These are phyloP conservation scores for Yarrowia yakushimensis DNA, from an alignment of 805 yeast species.

Conservation along the genomic window DNA sequence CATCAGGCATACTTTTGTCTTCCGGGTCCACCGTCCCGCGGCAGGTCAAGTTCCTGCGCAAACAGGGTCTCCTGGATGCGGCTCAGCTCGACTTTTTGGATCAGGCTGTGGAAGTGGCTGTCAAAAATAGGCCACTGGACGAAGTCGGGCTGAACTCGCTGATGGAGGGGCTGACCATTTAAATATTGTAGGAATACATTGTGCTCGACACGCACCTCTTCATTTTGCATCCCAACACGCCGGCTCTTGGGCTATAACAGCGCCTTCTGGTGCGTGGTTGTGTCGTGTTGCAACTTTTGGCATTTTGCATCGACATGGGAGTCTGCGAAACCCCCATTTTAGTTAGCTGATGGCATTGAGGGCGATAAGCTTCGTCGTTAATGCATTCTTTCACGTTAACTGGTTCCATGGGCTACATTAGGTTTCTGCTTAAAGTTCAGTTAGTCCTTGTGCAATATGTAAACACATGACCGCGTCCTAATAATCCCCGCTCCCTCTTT, in stretches of 20 bases:
- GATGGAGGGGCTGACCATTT: constrained; percentile 2
- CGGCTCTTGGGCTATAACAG: background rate
- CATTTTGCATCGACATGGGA: constrained; percentile 1
- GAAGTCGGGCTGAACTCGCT: background rate
- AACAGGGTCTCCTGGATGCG: constrained; percentile 12
- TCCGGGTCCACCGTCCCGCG: constrained; percentile 21
- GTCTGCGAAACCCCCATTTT: constrained; percentile 13
- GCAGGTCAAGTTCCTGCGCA: constrained; percentile 9
- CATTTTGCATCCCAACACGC: background rate
- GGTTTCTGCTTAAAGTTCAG: constrained; percentile 4
- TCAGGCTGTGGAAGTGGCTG: constrained; percentile 15
- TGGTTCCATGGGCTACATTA: constrained; percentile 18
- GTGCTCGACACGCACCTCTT: background rate
- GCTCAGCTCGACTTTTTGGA: constrained; percentile 17
- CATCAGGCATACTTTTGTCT: constrained; percentile 6
- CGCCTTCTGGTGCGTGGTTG: background rate
- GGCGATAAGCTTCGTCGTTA: constrained; percentile 25
- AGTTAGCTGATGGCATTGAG: constrained; percentile 12
- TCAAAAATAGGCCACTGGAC: background rate
- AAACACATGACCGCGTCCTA: constrained; percentile 26
- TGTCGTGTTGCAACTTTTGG: constrained; percentile 5
- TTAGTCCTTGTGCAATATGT: constrained; percentile 9
- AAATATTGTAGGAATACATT: background rate
- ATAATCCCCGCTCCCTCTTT: constrained; percentile 22
- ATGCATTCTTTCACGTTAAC: constrained; percentile 23